Evolutionary conservation across 805 yeast species (phyloP).

Genomic region (Saccharomycopsis selenospora): DNA sequence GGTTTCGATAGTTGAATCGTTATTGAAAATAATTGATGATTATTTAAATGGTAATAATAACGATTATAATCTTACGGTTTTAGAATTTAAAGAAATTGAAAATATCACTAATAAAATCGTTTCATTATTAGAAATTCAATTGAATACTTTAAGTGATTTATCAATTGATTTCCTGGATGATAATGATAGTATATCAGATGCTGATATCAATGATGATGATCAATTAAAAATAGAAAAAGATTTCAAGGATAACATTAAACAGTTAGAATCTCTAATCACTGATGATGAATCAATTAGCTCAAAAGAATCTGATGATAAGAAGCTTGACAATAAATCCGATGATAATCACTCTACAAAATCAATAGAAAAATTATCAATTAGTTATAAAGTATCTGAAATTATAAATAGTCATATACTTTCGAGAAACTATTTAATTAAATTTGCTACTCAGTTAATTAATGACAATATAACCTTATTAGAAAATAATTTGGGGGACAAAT

Average conservation of each 20-base stretch:
- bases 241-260: background rate
- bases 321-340: background rate
- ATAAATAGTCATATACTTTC: slow-evolving; percentile 6
- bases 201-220: background rate
- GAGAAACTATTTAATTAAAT: slow-evolving; percentile 10
- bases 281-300: background rate
- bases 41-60: slow-evolving; percentile 1
- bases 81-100: slow-evolving; percentile 3
- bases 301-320: background rate
- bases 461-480: slow-evolving; percentile 2
- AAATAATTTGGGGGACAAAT: slow-evolving; percentile 1
- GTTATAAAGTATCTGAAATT: background rate
- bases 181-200: background rate
- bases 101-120: background rate
- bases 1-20: slow-evolving; percentile 1
- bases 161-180: background rate
- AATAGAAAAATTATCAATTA: no score
- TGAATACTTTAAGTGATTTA: background rate
- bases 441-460: background rate
- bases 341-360: background rate
- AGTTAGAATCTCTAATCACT: background rate
- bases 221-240: background rate
- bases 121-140: background rate
- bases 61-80: background rate
- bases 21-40: slow-evolving; percentile 2